Conservation (phyloP, 2,329 filamentous ascomycete genomes). For the Ceratocystis alfenasii region DNA sequence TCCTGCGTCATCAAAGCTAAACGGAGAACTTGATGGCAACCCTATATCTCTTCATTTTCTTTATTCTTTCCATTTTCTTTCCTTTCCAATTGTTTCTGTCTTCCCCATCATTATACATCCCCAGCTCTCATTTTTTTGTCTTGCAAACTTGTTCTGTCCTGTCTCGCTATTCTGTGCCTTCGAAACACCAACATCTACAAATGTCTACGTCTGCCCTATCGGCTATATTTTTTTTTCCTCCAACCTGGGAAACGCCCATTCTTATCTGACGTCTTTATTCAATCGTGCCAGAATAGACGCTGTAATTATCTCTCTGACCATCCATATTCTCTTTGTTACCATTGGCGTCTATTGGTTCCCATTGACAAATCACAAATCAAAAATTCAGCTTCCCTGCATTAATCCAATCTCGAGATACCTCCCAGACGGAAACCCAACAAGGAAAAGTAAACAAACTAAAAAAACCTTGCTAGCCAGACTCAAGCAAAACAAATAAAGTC, state of each 20-base stretch:
- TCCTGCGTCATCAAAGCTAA: background rate
- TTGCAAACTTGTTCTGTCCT: background rate
- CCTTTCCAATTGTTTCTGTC: background rate
- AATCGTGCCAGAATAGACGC: background rate
- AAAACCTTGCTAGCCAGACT: background rate
- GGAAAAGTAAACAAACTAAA: slow-evolving; percentile 11
- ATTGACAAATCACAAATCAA: background rate
- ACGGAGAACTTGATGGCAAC: background rate
- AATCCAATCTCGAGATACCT: background rate
- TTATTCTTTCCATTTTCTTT: background rate
- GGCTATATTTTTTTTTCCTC: background rate
- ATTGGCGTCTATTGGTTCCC: background rate
- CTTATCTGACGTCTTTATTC: background rate
- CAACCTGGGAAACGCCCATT: background rate
- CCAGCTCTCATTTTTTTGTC: background rate
- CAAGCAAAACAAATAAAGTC: slow-evolving; percentile 1
- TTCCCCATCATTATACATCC: background rate
- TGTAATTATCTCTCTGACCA: background rate
- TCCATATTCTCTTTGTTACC: background rate
- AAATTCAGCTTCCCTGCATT: background rate
- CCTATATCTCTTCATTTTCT: background rate
- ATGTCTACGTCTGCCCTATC: background rate
- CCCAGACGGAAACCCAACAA: background rate
- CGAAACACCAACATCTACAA: background rate
- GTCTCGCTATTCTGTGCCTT: background rate